Evolutionary conservation across 192 early-diverging fungal genomes (phyloP).

Genomic region (Entomortierella beljakovae): DNA sequence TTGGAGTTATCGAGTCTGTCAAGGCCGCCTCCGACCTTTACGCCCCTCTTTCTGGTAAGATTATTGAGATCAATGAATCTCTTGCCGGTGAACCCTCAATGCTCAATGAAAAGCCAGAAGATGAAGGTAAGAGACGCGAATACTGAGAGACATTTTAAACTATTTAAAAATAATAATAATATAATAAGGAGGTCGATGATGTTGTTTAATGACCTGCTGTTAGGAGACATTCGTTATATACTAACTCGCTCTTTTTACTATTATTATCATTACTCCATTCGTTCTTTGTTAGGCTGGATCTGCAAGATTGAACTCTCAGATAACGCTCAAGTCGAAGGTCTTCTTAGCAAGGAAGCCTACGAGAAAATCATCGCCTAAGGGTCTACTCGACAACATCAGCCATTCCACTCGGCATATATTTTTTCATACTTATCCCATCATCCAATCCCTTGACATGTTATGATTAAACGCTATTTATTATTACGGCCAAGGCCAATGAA

Average conservation of each 20-base stretch:
- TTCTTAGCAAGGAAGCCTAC: constrained; percentile 82
- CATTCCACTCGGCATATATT: no score
- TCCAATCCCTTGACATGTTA: no score
- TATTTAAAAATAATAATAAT: no score
- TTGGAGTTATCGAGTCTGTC: constrained; percentile 90
- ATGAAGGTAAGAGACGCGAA: constrained; percentile 79
- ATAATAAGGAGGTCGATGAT: no score
- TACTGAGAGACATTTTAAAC: no score
- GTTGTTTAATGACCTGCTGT: no score
- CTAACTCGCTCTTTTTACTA: constrained; percentile 1
- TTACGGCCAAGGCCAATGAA: no score
- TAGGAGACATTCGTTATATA: no score
- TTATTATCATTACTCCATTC: constrained; percentile 10
- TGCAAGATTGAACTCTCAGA: constrained; percentile 88
- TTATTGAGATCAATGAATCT: constrained; percentile 80
- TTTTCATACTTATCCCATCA: no score
- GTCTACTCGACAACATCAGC: no score
- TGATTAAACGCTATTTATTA: no score
- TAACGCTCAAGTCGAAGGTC: constrained; percentile 72
- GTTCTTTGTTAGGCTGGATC: constrained; percentile 80
- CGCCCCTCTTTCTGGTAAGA: constrained; percentile 84
- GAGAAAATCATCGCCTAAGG: constrained; percentile 64
- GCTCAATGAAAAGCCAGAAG: constrained; percentile 82
- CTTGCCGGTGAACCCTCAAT: constrained; percentile 78
- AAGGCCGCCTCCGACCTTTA: constrained; percentile 96